A percentile compares a stretch with the other conserved stretches of the same genome.
Conservation (phyloP, 129 eudicot species). For the Sambucus nigra region DNA sequence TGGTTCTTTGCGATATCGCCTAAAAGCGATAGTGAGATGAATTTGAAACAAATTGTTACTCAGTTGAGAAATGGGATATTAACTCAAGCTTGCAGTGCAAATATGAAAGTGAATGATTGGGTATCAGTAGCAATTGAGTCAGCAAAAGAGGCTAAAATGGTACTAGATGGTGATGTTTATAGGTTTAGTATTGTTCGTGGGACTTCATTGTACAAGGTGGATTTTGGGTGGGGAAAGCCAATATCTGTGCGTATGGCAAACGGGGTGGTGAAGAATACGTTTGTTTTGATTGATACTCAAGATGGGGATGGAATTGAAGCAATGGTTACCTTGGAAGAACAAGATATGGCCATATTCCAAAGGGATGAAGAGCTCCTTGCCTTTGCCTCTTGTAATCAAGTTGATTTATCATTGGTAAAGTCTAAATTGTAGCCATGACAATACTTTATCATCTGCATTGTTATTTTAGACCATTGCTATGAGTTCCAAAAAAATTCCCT, state of each 20-base stretch:
- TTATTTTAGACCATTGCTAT: no score
- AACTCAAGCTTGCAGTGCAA: not conserved
- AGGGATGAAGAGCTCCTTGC: not conserved
- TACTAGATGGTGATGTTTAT: not conserved
- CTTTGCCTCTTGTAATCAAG: not conserved
- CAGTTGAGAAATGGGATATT: slow-evolving; percentile 6
- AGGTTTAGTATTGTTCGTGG: slow-evolving; percentile 4
- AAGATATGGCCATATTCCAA: slow-evolving; percentile 7
- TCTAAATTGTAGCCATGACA: not conserved
- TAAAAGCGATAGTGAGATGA: not conserved
- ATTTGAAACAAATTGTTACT: not conserved
- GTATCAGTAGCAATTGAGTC: not conserved
- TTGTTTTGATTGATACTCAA: slow-evolving; percentile 2
- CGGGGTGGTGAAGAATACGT: not conserved
- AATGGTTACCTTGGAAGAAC: slow-evolving; percentile 1
- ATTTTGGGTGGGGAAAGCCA: slow-evolving; percentile 38
- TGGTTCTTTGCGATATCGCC: not conserved
- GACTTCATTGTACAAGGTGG: slow-evolving; percentile 15
- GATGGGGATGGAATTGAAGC: slow-evolving; percentile 21
- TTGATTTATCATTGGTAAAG: not conserved
- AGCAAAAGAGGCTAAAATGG: not conserved
- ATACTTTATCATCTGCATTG: no score
- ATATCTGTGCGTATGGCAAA: not conserved
- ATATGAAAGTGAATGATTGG: not conserved
- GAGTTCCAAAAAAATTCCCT: no score